A percentile compares a stretch with the other conserved stretches of the same genome.
These are phyloP conservation scores for Botryotinia globosa DNA, from an alignment of 2,329 filamentous ascomycete genomes.

Conservation along the genomic window DNA sequence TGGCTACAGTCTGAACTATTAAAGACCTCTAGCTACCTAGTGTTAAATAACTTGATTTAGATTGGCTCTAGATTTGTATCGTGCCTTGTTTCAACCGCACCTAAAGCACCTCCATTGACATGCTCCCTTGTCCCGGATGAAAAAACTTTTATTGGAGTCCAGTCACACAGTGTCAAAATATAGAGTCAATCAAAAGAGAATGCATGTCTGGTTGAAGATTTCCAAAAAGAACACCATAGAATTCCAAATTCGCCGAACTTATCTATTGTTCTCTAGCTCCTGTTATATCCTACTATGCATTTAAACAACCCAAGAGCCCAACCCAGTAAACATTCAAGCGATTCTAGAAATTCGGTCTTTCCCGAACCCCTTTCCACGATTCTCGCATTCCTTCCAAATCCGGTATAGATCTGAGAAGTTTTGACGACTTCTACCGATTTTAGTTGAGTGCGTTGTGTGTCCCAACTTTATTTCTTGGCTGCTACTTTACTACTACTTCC, in stretches of 20 bases:
- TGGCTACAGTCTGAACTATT: neutral
- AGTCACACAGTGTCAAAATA: too few relatives aligned
- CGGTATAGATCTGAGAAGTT: neutral
- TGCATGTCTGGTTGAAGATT: too few relatives aligned
- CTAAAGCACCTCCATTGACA: neutral
- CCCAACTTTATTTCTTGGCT: neutral
- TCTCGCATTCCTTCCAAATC: neutral
- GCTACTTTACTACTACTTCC: too few relatives aligned
- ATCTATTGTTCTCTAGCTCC: neutral
- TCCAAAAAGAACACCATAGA: neutral
- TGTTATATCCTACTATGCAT: neutral
- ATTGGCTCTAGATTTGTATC: neutral
- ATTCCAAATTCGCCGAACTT: neutral
- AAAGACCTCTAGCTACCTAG: accelerated
- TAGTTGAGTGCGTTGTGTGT: neutral
- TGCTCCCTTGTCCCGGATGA: neutral
- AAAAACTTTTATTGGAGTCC: neutral
- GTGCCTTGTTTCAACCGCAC: neutral
- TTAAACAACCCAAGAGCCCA: too few relatives aligned
- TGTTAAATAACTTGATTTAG: neutral
- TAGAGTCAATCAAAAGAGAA: neutral
- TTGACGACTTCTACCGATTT: neutral
- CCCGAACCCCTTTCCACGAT: neutral
- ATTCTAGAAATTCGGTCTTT: neutral
- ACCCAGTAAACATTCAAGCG: neutral